Evolutionary conservation across 169 alveolate species (phyloP).

Genomic region (Cryptosporidium sp.): DNA sequence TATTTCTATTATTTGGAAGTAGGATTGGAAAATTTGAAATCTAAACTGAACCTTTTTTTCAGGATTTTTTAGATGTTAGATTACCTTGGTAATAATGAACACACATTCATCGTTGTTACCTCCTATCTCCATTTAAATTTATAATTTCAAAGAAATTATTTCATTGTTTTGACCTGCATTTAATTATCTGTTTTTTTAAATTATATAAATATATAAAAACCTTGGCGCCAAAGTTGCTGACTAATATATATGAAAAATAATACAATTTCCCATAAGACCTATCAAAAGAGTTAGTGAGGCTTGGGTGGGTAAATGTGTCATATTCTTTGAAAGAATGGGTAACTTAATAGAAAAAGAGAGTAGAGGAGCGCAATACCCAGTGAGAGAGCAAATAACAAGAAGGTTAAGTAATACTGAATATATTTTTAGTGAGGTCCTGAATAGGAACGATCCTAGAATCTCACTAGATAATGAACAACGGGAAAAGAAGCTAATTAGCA

Average conservation of each 20-base stretch:
- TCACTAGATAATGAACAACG: not conserved
- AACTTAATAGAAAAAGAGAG: conserved; percentile 14
- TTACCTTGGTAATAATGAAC: not conserved
- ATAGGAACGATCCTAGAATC: conserved; percentile 3
- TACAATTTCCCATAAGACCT: not conserved
- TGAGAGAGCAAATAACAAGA: conserved; percentile 60
- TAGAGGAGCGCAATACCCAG: not conserved
- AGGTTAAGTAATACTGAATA: conserved; percentile 14
- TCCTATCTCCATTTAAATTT: conserved; percentile 2
- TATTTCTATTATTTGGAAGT: conserved; percentile 12
- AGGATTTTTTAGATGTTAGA: not conserved
- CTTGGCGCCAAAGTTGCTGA: not conserved
- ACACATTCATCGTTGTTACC: not conserved
- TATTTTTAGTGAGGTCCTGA: not conserved
- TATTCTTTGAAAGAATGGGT: conserved; percentile 24
- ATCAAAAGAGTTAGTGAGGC: not conserved
- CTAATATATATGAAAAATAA: not conserved
- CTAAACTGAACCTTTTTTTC: not conserved
- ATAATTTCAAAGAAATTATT: not conserved
- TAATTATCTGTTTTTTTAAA: no score
- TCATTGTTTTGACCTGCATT: no score
- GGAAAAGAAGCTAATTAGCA: not conserved
- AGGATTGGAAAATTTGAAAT: not conserved
- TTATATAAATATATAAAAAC: not conserved
- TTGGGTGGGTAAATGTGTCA: not conserved